phyloP scores from a whole-genome alignment of 306 rosid genomes.

The Bauhinia variegata region DNA sequence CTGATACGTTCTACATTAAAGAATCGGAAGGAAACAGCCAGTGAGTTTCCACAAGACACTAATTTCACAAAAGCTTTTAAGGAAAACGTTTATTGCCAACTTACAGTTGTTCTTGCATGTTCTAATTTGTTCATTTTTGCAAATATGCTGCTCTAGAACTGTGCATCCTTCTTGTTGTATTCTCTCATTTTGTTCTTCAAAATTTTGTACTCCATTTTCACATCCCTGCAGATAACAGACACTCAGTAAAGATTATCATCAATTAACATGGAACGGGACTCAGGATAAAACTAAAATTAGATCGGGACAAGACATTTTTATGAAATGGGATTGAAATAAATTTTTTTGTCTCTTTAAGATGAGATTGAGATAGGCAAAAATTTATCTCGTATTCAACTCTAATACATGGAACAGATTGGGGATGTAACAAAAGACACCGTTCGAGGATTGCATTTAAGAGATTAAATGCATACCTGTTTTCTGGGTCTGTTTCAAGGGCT shows the following conservation, averaged over 20 bases:
- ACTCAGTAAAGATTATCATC: too few species aligned
- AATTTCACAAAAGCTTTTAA: background rate
- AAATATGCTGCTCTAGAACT: conserved; percentile 83
- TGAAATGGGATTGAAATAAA: too few species aligned
- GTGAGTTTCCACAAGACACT: background rate
- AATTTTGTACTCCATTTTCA: conserved; percentile 73
- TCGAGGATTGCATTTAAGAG: background rate
- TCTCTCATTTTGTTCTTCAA: conserved; percentile 88
- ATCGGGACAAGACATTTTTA: too few species aligned
- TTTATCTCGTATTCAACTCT: too few species aligned
- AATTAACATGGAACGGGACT: too few species aligned
- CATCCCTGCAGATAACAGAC: conserved; percentile 68
- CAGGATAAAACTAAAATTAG: too few species aligned
- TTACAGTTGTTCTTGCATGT: conserved; percentile 31
- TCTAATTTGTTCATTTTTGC: conserved; percentile 66
- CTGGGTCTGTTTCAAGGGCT: conserved; percentile 91
- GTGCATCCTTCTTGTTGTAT: conserved; percentile 72
- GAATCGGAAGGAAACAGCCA: background rate
- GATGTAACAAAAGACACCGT: background rate
- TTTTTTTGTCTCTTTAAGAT: too few species aligned
- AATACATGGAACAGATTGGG: too few species aligned
- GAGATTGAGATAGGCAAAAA: too few species aligned
- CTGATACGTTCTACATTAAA: conserved; percentile 36
- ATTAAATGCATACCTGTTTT: conserved; percentile 55
- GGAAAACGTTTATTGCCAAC: background rate